A percentile compares a stretch with the other conserved stretches of the same genome.
Conservation (phyloP, 2,329 filamentous ascomycete genomes). For the Diplodia intermedia region DNA sequence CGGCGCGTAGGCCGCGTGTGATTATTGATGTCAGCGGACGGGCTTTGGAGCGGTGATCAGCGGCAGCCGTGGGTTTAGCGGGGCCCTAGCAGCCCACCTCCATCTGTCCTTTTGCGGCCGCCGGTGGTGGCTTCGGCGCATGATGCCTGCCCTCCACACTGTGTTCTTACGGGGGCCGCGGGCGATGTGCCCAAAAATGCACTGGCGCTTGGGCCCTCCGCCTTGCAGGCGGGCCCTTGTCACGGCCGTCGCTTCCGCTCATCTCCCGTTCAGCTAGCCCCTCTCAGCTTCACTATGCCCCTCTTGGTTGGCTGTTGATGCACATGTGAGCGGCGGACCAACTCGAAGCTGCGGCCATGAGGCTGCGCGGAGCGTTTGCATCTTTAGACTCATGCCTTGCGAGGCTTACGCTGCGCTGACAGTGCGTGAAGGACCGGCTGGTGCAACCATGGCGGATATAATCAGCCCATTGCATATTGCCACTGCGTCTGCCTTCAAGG, state of each 20-base stretch:
- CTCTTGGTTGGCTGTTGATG: not conserved
- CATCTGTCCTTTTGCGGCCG: not conserved
- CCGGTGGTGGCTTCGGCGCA: conserved; percentile 22
- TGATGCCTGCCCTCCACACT: conserved; percentile 11
- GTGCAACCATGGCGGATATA: not conserved
- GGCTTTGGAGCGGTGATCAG: conserved; percentile 8
- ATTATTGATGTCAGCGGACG: conserved; percentile 14
- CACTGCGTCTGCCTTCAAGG: not conserved
- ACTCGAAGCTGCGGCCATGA: not conserved
- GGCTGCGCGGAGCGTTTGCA: conserved; percentile 8
- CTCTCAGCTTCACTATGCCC: not conserved
- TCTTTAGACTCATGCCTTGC: not conserved
- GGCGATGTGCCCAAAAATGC: conserved; percentile 9
- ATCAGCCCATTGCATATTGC: too few species aligned
- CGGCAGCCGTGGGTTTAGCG: not conserved
- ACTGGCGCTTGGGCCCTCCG: conserved; percentile 13
- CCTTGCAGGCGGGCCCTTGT: conserved; percentile 5
- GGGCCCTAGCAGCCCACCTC: not conserved
- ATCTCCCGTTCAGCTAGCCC: conserved; percentile 17
- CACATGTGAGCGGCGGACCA: not conserved
- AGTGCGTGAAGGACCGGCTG: not conserved
- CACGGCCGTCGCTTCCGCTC: conserved; percentile 8
- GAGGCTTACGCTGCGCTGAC: conserved; percentile 19
- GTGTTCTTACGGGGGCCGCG: not conserved
- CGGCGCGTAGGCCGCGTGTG: conserved; percentile 10